Base-by-base conservation (phyloP, 306 rosid species). In the Sicyos edulis region DNA sequence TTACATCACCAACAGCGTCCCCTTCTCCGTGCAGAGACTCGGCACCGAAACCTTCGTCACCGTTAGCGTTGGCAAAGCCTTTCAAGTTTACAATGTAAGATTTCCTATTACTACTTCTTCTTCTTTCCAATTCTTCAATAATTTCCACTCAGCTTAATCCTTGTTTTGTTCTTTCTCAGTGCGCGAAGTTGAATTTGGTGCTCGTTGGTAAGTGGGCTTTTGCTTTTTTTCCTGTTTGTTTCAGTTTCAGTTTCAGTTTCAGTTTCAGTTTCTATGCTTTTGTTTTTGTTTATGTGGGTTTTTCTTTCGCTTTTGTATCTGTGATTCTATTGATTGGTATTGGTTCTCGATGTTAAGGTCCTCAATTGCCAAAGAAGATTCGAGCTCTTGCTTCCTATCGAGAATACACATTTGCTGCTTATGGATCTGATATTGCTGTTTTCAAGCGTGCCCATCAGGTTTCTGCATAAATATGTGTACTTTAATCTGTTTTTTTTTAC, bases 1-100 rank as follows among this genome's bases (percentile, higher is more conserved):
- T 51, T 88, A 86, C 90, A 86, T 91, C 22, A 87, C 98, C 6
- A 79, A 80, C 83, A 58, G 76, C 62, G 83, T 87, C 0, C 96
- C 97, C 19, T 81, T 93, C 85, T 83, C 97, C 19, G 64, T 93
- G 70, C 97, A 93, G 81, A 80, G 97, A 55, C 85, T 90, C 12
- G 97, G 97, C 72, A 90, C 91, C 50, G 97, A 93, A 82, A 88
- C 95, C 77, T 93, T 93, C 77, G 87, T 90, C 80, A 86, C 96
- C 4, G 91, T 90, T 79, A 83, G 86, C 69, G 93, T 88, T 3
- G 98, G 97, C 59, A 90, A 90, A 59, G 90, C 98, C 34, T 93
- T 93, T 82, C 98, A 93, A 70, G 82, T 93, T 75, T 93, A 86
- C 73, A 87, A 93, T 26, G 98, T 92, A 88, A 69, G n/a, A n/a